Evolutionary conservation across 345 rosid genomes (phyloP), one percentile per base, ranked within the genome.

Genomic region (Eucalyptus curtisii): DNA sequence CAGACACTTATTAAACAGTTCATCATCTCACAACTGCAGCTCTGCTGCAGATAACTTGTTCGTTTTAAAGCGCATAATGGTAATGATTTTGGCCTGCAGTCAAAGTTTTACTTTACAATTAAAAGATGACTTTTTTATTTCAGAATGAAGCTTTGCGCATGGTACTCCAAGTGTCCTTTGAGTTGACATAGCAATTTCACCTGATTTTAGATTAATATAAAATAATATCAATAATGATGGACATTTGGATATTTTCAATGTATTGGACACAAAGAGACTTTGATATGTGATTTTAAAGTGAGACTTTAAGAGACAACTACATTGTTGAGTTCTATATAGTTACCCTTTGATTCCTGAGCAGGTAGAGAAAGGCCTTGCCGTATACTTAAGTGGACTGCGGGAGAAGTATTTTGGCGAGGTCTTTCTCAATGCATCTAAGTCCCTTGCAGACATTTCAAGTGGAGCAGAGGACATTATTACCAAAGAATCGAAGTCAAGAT

Each of bases 351-450:
- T n/a, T 52, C 91, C 20, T 37, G 44, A 90, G 90, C 97, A 96
- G 99, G 99, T 96, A 90, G 99, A 97, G 93, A 96, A 93, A 94
- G 99, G 99, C 87, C 90, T 94, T 89, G 89, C 94, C 47, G 94
- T 96, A 82, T 96, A 96, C 91, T 90, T 96, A 88, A 96, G 99
- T 90, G 99, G 99, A 87, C 91, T 96, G 86, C 94, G 98, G 90
- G 99, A 97, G 95, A 97, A 96, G 94, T 92, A 97, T 92, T 96
- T 96, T 90, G 99, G 99, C 71, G 99, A 97, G 91, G 27, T 97
- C 53, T 97, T 97, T 92, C 91, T 93, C 84, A 96, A 95, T 91
- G 97, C 97, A 76, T 93, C 96, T 68, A 92, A 90, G 52, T 91
- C 90, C 86, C 92, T 93, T 88, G 93, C 91, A 82, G 93, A 93